Conservation (phyloP, 306 rosid genomes). For the Quercus wislizeni region DNA sequence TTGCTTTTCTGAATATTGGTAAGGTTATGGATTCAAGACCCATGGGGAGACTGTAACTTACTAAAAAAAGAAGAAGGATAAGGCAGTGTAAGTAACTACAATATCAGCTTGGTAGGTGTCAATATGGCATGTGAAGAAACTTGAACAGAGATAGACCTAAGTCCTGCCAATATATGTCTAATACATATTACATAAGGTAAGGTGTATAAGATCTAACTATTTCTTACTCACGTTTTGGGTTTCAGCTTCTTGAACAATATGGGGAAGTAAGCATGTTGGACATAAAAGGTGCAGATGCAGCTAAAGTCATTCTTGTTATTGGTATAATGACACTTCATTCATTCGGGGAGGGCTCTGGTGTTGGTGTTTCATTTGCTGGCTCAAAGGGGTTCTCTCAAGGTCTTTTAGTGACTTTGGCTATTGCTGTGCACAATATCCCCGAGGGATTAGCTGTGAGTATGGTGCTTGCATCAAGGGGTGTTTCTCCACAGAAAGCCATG, state of each 20-base stretch:
- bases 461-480: slow-evolving; percentile 98
- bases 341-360: slow-evolving; percentile 99
- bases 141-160: not conserved
- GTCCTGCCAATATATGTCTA: not conserved
- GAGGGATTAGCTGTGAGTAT: slow-evolving; percentile 99
- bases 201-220: slow-evolving; percentile 20
- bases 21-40: no score
- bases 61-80: no score
- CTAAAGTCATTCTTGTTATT: slow-evolving; percentile 91
- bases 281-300: slow-evolving; percentile 96
- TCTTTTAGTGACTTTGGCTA: slow-evolving; percentile 94
- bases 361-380: slow-evolving; percentile 98
- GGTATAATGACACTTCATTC: slow-evolving; percentile 99
- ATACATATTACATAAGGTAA: not conserved
- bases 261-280: slow-evolving; percentile 99
- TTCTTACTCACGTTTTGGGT: slow-evolving; percentile 27
- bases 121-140: no score
- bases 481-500: slow-evolving; percentile 98
- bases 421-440: slow-evolving; percentile 96
- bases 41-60: no score
- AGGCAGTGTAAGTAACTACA: no score
- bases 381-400: slow-evolving; percentile 97
- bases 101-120: no score
- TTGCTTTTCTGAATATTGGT: not conserved
- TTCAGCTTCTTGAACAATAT: slow-evolving; percentile 96